A percentile compares a stretch with the other conserved stretches of the same genome.
These are phyloP conservation scores for Volutella citrinella DNA, from an alignment of 2,329 filamentous ascomycete species.

Conservation along the genomic window DNA sequence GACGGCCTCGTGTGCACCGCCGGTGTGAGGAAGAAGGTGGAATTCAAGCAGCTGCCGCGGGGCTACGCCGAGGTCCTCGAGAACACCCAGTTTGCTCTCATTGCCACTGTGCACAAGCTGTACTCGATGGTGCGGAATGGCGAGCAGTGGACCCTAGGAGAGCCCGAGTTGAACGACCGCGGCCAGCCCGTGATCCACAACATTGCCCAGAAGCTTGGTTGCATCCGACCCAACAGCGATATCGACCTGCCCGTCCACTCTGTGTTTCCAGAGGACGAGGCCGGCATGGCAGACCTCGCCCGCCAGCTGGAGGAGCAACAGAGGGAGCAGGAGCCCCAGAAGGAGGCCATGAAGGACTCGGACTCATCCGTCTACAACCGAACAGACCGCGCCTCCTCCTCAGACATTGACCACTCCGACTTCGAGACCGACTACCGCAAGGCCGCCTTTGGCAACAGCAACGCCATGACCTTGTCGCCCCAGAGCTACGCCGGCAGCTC, in stretches of 20 bases:
- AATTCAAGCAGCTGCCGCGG: conserved; percentile 63
- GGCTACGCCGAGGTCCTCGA: conserved; percentile 65
- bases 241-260: conserved; percentile 56
- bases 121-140: conserved; percentile 60
- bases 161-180: conserved; percentile 61
- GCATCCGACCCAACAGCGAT: conserved; percentile 61
- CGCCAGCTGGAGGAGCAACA: conserved; percentile 50
- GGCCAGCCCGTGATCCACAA: conserved; percentile 64
- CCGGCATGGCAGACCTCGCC: conserved; percentile 54
- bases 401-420: conserved; percentile 54
- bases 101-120: conserved; percentile 63
- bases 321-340: conserved; percentile 35
- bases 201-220: conserved; percentile 62
- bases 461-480: conserved; percentile 49
- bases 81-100: conserved; percentile 62
- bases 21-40: conserved; percentile 63
- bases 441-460: conserved; percentile 43
- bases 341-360: conserved; percentile 26
- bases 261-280: conserved; percentile 60
- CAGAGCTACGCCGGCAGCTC: conserved; percentile 45
- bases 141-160: conserved; percentile 59
- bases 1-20: conserved; percentile 63
- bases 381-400: conserved; percentile 51
- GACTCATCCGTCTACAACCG: conserved; percentile 21
- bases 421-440: conserved; percentile 54